Conservation (phyloP, 306 rosid genomes). For the Pyrus communis region DNA sequence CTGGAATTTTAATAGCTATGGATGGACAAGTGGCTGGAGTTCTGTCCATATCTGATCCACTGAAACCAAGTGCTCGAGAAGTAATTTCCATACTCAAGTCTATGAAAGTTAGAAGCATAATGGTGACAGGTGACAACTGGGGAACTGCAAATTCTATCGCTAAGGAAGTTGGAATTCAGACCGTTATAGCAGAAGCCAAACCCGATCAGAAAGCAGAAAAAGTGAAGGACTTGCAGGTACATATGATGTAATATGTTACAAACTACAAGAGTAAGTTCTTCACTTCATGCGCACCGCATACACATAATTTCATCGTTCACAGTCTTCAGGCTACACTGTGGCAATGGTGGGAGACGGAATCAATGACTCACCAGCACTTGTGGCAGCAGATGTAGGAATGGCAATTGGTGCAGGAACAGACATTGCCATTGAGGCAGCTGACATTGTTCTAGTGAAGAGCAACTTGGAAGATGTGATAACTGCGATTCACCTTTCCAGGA, state of each 20-base stretch:
- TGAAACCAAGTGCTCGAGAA: constrained; percentile 53
- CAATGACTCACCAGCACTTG: constrained; percentile 74
- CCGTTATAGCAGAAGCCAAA: constrained; percentile 54
- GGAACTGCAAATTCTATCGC: constrained; percentile 71
- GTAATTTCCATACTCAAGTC: constrained; percentile 49
- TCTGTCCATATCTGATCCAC: constrained; percentile 60
- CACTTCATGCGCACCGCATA: background rate
- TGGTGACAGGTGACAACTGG: constrained; percentile 77
- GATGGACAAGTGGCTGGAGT: constrained; percentile 45
- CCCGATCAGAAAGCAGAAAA: constrained; percentile 50
- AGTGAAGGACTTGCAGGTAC: constrained; percentile 64
- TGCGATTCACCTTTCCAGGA: constrained; percentile 64
- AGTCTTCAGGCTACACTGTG: constrained; percentile 40
- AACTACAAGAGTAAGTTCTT: background rate
- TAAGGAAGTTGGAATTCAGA: constrained; percentile 52
- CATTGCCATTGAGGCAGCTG: constrained; percentile 78
- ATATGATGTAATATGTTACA: background rate
- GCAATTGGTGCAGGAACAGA: constrained; percentile 78
- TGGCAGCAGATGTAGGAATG: constrained; percentile 66
- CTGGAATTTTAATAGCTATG: constrained; percentile 50
- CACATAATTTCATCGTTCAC: background rate
- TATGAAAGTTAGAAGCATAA: constrained; percentile 53
- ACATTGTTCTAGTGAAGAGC: constrained; percentile 66
- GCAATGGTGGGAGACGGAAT: constrained; percentile 83
- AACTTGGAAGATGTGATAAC: constrained; percentile 61